phyloP scores from a whole-genome alignment of 2,329 filamentous ascomycete species.

The Cladosporium halotolerans region DNA sequence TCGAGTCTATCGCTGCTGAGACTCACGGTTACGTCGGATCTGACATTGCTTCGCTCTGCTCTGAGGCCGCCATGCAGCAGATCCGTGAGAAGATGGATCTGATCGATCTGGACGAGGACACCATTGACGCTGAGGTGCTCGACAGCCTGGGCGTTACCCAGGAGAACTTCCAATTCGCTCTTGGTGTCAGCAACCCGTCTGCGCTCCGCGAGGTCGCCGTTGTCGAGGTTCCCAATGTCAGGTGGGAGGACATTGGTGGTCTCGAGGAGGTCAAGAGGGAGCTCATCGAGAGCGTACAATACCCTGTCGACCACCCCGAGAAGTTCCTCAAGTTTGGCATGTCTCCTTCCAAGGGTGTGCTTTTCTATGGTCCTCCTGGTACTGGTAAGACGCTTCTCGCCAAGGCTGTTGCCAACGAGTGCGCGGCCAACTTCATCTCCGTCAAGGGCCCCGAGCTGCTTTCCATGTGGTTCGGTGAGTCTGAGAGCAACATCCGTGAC shows the following conservation, averaged over 20 bases:
- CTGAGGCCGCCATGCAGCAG: slow-evolving; percentile 98
- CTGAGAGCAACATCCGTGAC: slow-evolving; percentile 98
- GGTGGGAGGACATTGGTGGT: slow-evolving; percentile 99
- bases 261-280: slow-evolving; percentile 98
- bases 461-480: slow-evolving; percentile 99
- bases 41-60: slow-evolving; percentile 95
- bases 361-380: slow-evolving; percentile 98
- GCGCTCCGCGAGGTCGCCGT: slow-evolving; percentile 97
- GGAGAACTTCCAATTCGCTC: slow-evolving; percentile 99
- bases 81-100: slow-evolving; percentile 99
- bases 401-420: slow-evolving; percentile 99
- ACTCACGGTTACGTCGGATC: slow-evolving; percentile 99
- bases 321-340: slow-evolving; percentile 99
- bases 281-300: slow-evolving; percentile 97
- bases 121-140: slow-evolving; percentile 95
- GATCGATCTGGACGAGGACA: slow-evolving; percentile 97
- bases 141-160: slow-evolving; percentile 98
- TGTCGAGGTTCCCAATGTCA: slow-evolving; percentile 97
- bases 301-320: slow-evolving; percentile 97
- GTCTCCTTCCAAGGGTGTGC: slow-evolving; percentile 92
- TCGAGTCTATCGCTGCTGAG: slow-evolving; percentile 93
- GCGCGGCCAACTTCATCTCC: slow-evolving; percentile 98
- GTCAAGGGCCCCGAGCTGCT: slow-evolving; percentile 97
- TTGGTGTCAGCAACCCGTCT: slow-evolving; percentile 96
- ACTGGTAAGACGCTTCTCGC: slow-evolving; percentile 99